Evolutionary conservation across 306 rosid genomes (phyloP).

Genomic region (Clitoria ternatea): DNA sequence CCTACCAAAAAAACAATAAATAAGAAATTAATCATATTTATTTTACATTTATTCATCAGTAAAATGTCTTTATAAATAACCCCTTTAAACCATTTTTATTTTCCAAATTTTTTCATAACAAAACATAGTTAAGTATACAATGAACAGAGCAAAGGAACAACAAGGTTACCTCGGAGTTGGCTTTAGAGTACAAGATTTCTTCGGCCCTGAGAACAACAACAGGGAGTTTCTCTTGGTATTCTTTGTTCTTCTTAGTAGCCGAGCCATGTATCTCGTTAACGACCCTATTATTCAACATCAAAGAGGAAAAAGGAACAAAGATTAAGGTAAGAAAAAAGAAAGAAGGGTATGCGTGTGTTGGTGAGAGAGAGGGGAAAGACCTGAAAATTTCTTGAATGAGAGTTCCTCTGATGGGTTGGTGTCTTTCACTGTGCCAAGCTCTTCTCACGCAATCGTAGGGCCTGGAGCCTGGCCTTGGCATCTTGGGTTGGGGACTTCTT

Average conservation of each 20-base stretch:
- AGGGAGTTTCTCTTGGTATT: conserved; percentile 85
- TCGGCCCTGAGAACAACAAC: conserved; percentile 73
- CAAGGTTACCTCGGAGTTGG: conserved; percentile 62
- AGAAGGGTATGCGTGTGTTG: neutral
- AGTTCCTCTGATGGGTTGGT: conserved; percentile 77
- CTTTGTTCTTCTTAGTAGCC: conserved; percentile 65
- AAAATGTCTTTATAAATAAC: neutral
- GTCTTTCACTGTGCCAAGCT: conserved; percentile 85
- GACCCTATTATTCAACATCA: conserved; percentile 47
- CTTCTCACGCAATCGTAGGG: conserved; percentile 74
- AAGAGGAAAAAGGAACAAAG: neutral
- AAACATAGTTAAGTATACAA: neutral
- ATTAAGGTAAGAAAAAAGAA: neutral
- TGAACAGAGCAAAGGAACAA: neutral
- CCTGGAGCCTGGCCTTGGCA: conserved; percentile 76
- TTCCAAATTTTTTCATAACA: neutral
- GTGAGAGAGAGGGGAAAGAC: conserved; percentile 27
- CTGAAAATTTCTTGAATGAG: conserved; percentile 86
- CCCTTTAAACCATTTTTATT: neutral
- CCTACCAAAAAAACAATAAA: conserved; percentile 36
- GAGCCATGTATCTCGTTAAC: conserved; percentile 58
- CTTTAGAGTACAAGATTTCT: conserved; percentile 80
- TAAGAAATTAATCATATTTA: neutral
- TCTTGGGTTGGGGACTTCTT: conserved; percentile 23
- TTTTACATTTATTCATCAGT: neutral